Conservation (phyloP, 2,329 filamentous ascomycete species). For the Aspergillus pseudonomiae region DNA sequence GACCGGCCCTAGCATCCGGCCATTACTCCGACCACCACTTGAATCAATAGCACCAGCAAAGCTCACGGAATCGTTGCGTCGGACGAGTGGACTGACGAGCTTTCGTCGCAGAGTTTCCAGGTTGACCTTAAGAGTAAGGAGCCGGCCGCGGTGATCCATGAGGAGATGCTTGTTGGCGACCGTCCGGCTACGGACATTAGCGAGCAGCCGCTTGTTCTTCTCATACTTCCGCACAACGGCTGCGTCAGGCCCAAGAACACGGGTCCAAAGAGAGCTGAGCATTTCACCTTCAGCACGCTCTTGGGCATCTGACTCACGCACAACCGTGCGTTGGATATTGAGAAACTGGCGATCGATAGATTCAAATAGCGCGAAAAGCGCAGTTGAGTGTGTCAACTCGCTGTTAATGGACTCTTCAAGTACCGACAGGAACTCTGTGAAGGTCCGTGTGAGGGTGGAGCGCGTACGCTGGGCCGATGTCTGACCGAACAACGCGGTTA, state of each 20-base stretch:
- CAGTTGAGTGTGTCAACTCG: slow-evolving; percentile 78
- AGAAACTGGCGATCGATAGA: slow-evolving; percentile 87
- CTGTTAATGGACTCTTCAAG: slow-evolving; percentile 87
- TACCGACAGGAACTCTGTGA: slow-evolving; percentile 81
- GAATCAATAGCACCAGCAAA: slow-evolving; percentile 36
- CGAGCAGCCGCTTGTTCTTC: slow-evolving; percentile 80
- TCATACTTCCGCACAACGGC: slow-evolving; percentile 84
- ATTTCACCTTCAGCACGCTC: slow-evolving; percentile 80
- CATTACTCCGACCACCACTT: slow-evolving; percentile 39
- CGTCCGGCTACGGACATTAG: slow-evolving; percentile 77
- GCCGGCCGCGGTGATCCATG: slow-evolving; percentile 80
- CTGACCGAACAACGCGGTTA: slow-evolving; percentile 75
- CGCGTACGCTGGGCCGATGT: slow-evolving; percentile 80
- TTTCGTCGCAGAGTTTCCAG: slow-evolving; percentile 83
- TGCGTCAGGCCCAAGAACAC: slow-evolving; percentile 76
- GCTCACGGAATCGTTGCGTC: slow-evolving; percentile 60
- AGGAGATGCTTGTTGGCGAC: slow-evolving; percentile 85
- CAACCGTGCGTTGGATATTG: slow-evolving; percentile 81
- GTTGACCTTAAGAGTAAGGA: slow-evolving; percentile 82
- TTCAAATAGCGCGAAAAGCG: slow-evolving; percentile 87
- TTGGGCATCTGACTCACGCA: slow-evolving; percentile 79
- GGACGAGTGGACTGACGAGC: slow-evolving; percentile 80
- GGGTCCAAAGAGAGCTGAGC: slow-evolving; percentile 82
- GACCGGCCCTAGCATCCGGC: slow-evolving; percentile 61
- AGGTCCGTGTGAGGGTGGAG: slow-evolving; percentile 80